Base-by-base conservation (phyloP, 306 rosid species). In the Purshia tridentata region DNA sequence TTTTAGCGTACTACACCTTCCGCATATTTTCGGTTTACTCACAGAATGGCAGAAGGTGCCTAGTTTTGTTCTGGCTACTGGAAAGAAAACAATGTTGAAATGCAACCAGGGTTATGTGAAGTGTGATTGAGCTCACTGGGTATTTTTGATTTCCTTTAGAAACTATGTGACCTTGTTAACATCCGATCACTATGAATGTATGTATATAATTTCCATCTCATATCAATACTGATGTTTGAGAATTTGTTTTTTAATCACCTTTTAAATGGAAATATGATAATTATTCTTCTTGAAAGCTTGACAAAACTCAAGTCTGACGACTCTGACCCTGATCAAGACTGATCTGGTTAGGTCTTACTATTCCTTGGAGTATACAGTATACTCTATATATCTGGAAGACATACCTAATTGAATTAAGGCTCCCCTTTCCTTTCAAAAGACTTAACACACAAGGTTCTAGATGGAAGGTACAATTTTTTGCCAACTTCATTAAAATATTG, bases 101-200 rank as follows among this genome's bases (percentile, higher is more conserved):
- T 3, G 13, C 7, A n/a, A n/a, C 67, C 67, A 62, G 48, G 67
- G 18, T 5, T 15, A 8, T 70, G 16, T 44, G 45, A 42, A 42
- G 65, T 70, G 54, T 14, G 22, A 56, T 70, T 55, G 16, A 11
- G 74, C 74, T 70, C 54, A 42, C 3, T 1, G 6, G 13, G 65
- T 55, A 14, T 23, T 57, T 45, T 45, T 22, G 44, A 22, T 53
- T 42, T n/a, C 18, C 20, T 12, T 20, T 54, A 37, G 13, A 42
- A 54, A 35, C 20, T 19, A 46, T 41, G 53, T 14, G 65, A 54
- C 52, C 42, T 41, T 20, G 52, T 19, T 15, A 6, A 44, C 16
- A 8, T 13, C 65, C n/a, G 35, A 3, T 63, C 49, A 41, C 29
- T 0, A 13, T 70, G 19, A 8, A 45, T 44, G 18, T 13, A 42